Base-by-base conservation (phyloP, 2,329 filamentous ascomycete species). In the Thielaviopsis punctulata region DNA sequence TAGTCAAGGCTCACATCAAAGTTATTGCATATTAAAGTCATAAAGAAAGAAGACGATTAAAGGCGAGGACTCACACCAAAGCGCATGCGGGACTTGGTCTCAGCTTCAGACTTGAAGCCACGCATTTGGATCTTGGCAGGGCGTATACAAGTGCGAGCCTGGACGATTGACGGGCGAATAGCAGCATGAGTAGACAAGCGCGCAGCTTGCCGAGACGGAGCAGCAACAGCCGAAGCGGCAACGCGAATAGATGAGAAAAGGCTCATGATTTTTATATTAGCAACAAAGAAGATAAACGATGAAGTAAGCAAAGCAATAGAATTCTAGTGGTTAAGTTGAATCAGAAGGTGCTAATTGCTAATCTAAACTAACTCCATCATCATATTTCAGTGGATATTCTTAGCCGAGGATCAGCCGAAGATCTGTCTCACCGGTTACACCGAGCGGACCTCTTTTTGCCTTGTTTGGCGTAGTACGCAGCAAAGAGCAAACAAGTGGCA, bases 1-100 rank as follows among this genome's bases (percentile, higher is more conserved):
- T 47, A 39, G 50, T 52, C 27, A 48, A 44, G 25, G 23, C 19
- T 18, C 18, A 39, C n/a, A 19, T 8, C 5, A n/a, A n/a, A n/a
- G n/a, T n/a, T n/a, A n/a, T n/a, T n/a, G n/a, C n/a, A n/a, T n/a
- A n/a, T n/a, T n/a, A n/a, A n/a, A n/a, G n/a, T n/a, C n/a, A n/a
- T 12, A 27, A 6, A 27, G 25, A 5, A 44, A 18, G 15, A 19
- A 24, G 18, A 24, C 41, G 18, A 18, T n/a, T n/a, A n/a, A n/a
- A n/a, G n/a, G n/a, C n/a, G n/a, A 23, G 18, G 43, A 57, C 71
- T 57, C 70, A 76, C 73, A 53, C 76, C 76, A 49, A 73, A 73
- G 56, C 71, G 69, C 58, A 79, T 72, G 57, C 75, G 67, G 63
- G 73, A 77, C 66, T 73, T 76, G 46, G 73, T 73, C 65, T 79